Evolutionary conservation across 768 basidiomycete species (phyloP), one percentile per base, ranked within the genome.

Genomic region (Rossbeevera mucosa): DNA sequence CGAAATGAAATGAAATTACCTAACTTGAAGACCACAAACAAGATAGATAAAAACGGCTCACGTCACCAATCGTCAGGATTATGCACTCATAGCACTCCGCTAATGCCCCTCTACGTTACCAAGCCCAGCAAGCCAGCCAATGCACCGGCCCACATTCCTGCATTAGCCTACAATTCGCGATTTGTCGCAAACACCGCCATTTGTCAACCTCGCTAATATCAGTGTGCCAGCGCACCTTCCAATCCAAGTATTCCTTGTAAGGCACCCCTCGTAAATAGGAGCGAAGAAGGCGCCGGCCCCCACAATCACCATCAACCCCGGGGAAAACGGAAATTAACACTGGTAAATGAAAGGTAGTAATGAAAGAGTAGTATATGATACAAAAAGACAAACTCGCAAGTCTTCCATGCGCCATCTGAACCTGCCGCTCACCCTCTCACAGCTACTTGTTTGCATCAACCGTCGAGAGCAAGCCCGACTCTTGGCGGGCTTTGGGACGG

Each of bases 391-490:
- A 28, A 67, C 73, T 44, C 51, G 72, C 53, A 66, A 71, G 48
- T 51, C 70, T 63, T 13, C 38, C 26, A 24, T 56, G 62, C 5
- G 53, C 61, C 29, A 20, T 43, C 13, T 74, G 71, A 58, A 74
- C 78, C 7, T 48, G 43, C 18, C 61, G 60, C 7, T 78, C 61
- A 13, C 71, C 76, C 2, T 64, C 57, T 28, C 68, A 62, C 9
- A 80, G 59, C 16, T 55, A 56, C 22, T 72, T 71, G 2, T 62
- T 72, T 1, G 82, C 83, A 56, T 86, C 75, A 1, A 89, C 82
- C 0, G 86, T 89, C 14, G 88, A 88, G 42, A 85, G 69, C 29
- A 91, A 74, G n/a, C 9, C 88, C 88, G 40, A 90, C 77, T 11
- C 80, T 79, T 2, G 88, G 83, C 2, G 80, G 78, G 61, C 89